Base-by-base conservation (phyloP, 2,329 filamentous ascomycete genomes). In the Apiospora aurea region DNA sequence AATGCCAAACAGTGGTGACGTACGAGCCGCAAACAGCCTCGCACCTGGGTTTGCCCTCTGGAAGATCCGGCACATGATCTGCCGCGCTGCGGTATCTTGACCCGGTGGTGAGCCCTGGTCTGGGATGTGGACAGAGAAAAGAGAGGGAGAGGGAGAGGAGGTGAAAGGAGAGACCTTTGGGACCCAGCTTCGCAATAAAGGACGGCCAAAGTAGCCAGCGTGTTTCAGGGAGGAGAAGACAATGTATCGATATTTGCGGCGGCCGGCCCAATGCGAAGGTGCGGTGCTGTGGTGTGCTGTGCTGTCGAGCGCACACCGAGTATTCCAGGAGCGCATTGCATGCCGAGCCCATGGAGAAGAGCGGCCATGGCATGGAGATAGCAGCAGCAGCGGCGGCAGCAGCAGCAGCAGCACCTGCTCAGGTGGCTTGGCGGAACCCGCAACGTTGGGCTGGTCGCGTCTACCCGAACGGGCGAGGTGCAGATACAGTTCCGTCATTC, bases 401-500 rank as follows among this genome's bases (percentile, higher is more conserved):
- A 47, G 44, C 44, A 53, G 29, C 21, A 57, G 5, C 18, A 57
- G 46, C 26, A 13, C 14, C 34, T 29, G 51, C 21, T 46, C 49
- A 47, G 47, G 49, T 47, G 43, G 43, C 43, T 68, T 49, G 46
- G 46, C 43, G 46, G 46, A 49, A 11, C 46, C 43, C 43, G 43
- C 67, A 68, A 47, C 67, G 21, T 68, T 47, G 67, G 67, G 43
- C 67, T 68, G 67, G 67, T 68, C 43, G 67, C 34, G 57, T 64
- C 57, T 68, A 64, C 69, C 71, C 71, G 53, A 72, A 72, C 69
- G 64, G 69, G 71, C 69, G 51, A 43, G 21, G 49, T 72, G 71
- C 71, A 72, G 67, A 66, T 72, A 69, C 71, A 72, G 71, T 47
- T 57, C 71, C 67, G 71, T 72, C 69, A 70, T 69, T 70, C 69